Evolutionary conservation across 805 yeast genomes (phyloP).

Genomic region (Candida fluviatilis): DNA sequence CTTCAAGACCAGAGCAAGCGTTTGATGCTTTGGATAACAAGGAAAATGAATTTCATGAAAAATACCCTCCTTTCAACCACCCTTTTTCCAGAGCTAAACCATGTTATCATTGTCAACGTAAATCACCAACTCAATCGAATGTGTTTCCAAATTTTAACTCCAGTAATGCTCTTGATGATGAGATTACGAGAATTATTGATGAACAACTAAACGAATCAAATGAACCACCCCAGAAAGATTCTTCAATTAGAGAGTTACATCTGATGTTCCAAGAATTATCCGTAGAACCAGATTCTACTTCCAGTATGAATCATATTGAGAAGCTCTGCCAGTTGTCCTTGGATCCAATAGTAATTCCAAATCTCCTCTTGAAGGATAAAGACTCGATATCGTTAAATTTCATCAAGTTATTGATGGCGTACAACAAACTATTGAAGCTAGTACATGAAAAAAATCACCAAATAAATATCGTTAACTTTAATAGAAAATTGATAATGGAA

Average conservation of each 20-base stretch:
- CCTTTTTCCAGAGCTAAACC: background rate
- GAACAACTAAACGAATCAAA: background rate
- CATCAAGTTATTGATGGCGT: conserved; percentile 11
- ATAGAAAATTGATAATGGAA: conserved; percentile 5
- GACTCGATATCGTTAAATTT: conserved; percentile 8
- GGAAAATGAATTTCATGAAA: background rate
- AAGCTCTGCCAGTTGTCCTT: background rate
- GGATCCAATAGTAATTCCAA: conserved; percentile 5
- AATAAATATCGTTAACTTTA: conserved; percentile 11
- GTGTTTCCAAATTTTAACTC: background rate
- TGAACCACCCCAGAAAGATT: background rate
- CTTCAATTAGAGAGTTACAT: background rate
- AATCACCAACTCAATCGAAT: background rate
- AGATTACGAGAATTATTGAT: background rate
- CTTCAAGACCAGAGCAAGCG: background rate
- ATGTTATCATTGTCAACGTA: background rate
- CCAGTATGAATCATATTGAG: conserved; percentile 1
- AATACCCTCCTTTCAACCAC: background rate
- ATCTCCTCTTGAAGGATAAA: conserved; percentile 1
- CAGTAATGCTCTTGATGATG: background rate
- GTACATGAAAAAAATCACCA: conserved; percentile 12
- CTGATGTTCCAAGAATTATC: conserved; percentile 1
- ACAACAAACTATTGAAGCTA: conserved; percentile 11
- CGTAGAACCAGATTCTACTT: background rate
- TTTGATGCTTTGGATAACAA: background rate